These are phyloP conservation scores for Lactifluus piperatus DNA, from an alignment of 768 basidiomycete genomes.

Conservation along the genomic window DNA sequence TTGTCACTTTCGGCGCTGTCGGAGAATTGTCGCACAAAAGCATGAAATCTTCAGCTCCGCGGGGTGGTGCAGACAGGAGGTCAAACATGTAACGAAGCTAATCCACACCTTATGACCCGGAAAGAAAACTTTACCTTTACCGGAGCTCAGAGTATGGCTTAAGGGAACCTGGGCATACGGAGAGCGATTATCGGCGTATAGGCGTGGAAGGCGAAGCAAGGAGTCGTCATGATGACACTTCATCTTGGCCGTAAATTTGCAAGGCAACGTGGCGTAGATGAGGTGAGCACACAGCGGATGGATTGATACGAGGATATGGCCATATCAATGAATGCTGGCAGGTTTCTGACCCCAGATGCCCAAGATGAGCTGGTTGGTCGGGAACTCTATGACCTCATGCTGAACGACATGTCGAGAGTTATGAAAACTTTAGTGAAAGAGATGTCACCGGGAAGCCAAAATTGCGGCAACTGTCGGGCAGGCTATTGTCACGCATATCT, in stretches of 20 bases:
- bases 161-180: background rate
- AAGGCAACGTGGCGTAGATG: background rate
- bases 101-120: background rate
- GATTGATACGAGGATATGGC: conserved; percentile 3
- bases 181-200: conserved; percentile 5
- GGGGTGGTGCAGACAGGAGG: background rate
- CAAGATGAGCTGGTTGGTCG: conserved; percentile 2
- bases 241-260: conserved; percentile 2
- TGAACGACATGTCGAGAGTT: background rate
- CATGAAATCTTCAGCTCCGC: conserved; percentile 6
- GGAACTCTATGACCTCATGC: conserved; percentile 12
- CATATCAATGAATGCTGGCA: conserved; percentile 2
- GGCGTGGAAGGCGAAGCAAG: background rate
- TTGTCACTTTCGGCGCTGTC: background rate
- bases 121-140: background rate
- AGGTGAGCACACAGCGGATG: background rate
- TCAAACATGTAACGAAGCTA: background rate
- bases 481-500: background rate
- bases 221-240: background rate
- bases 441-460: conserved; percentile 5
- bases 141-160: background rate
- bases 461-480: background rate
- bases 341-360: background rate
- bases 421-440: background rate
- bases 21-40: conserved; percentile 5